A percentile compares a stretch with the other conserved stretches of the same genome.
phyloP scores from a whole-genome alignment of 371 early-diverging fungal species.

The Mortierella sp. region DNA sequence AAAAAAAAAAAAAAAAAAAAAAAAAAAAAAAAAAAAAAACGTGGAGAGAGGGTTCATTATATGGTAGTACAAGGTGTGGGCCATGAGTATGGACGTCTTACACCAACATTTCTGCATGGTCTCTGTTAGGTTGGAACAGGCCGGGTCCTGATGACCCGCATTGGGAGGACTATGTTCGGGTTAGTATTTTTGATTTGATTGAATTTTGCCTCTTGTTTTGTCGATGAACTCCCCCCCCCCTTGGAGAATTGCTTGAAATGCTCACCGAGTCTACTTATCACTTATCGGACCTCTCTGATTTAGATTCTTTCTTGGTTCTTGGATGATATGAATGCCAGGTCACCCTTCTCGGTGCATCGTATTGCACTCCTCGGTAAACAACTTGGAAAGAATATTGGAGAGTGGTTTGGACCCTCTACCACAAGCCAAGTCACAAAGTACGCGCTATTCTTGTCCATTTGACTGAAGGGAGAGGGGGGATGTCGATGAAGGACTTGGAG shows the following conservation, averaged over 20 bases:
- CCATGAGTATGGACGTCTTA: background rate
- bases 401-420: conserved; percentile 97
- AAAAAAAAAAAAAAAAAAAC: too few relatives aligned
- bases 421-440: conserved; percentile 91
- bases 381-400: conserved; percentile 89
- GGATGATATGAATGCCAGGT: conserved; percentile 78
- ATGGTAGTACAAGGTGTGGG: too few relatives aligned
- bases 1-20: too few relatives aligned
- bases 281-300: background rate
- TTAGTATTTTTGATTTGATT: conserved; percentile 13
- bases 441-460: conserved; percentile 22
- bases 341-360: conserved; percentile 92
- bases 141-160: conserved; percentile 47
- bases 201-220: too few relatives aligned
- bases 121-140: conserved; percentile 61
- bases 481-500: too few relatives aligned
- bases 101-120: background rate
- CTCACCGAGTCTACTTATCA: too few relatives aligned
- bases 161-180: conserved; percentile 58
- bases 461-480: too few relatives aligned
- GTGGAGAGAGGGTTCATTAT: background rate
- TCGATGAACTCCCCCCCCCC: too few relatives aligned
- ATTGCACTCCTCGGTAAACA: conserved; percentile 89
- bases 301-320: conserved; percentile 87
- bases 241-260: too few relatives aligned